phyloP scores from a whole-genome alignment of 208 protist species.

The Endotrypanum monterogeii region DNA sequence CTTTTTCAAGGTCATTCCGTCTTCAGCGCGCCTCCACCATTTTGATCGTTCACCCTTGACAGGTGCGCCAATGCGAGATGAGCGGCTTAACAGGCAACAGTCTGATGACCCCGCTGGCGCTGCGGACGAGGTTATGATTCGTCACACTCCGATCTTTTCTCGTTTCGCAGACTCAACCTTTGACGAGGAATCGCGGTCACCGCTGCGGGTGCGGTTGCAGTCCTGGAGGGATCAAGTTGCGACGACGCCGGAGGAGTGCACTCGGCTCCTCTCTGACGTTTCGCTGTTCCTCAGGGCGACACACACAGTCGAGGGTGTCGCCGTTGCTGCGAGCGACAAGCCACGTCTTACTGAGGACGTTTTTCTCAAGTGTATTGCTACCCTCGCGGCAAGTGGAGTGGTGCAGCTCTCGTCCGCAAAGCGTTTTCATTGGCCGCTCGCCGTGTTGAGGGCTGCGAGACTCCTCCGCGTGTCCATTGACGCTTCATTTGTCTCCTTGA shows the following conservation, averaged over 20 bases:
- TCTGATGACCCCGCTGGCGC: not conserved
- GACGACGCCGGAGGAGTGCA: conserved; percentile 14
- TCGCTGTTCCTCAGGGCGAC: conserved; percentile 18
- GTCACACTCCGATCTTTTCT: not conserved
- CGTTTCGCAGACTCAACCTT: not conserved
- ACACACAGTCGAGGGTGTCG: conserved; percentile 22
- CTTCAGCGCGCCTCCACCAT: conserved; percentile 38
- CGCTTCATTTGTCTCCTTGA: conserved; percentile 1
- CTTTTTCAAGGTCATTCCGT: conserved; percentile 63
- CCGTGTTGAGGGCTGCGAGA: conserved; percentile 25
- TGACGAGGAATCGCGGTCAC: too few species aligned
- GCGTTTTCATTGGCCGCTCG: conserved; percentile 35
- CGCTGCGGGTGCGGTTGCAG: not conserved
- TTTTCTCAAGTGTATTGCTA: conserved; percentile 22
- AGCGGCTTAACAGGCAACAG: too few species aligned
- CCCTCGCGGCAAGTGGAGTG: conserved; percentile 19
- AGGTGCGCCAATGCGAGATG: not conserved
- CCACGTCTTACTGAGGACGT: conserved; percentile 21
- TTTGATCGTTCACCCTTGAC: conserved; percentile 19
- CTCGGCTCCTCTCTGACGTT: conserved; percentile 19
- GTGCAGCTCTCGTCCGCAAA: conserved; percentile 25
- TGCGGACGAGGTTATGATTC: not conserved
- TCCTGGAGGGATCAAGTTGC: conserved; percentile 4
- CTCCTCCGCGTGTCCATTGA: conserved; percentile 31
- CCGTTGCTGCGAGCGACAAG: not conserved